Evolutionary conservation across 1,139 yeast genomes (phyloP).

Genomic region (Saccharomyces hybrid): DNA sequence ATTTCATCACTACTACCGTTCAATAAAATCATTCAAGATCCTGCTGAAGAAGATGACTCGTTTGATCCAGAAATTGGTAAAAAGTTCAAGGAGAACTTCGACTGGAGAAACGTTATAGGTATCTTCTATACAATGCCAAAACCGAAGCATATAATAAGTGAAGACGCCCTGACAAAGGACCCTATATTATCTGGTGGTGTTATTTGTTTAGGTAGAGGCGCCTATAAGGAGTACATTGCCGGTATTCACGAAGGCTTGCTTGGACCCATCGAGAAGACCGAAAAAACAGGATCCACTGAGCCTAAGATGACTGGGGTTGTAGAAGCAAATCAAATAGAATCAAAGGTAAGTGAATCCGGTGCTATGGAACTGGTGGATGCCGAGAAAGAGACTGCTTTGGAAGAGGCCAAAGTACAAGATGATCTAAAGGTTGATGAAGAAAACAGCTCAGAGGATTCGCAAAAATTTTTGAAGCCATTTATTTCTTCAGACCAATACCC

Average conservation of each 20-base stretch:
- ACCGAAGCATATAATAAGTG: conserved; percentile 36
- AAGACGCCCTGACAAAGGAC: conserved; percentile 39
- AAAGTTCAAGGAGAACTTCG: conserved; percentile 39
- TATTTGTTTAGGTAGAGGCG: conserved; percentile 90
- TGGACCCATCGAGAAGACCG: conserved; percentile 78
- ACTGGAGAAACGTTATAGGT: conserved; percentile 53
- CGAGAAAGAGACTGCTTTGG: conserved; percentile 8
- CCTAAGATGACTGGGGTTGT: conserved; percentile 6
- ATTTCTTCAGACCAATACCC: conserved; percentile 51
- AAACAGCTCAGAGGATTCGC: conserved; percentile 18
- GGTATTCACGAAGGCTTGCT: conserved; percentile 93
- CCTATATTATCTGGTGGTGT: conserved; percentile 68
- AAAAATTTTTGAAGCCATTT: conserved; percentile 54
- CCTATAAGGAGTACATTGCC: conserved; percentile 81
- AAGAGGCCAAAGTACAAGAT: conserved; percentile 9
- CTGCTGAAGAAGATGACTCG: not conserved
- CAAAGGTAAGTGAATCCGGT: not conserved
- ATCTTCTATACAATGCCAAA: conserved; percentile 39
- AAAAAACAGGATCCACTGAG: not conserved
- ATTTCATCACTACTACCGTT: not conserved
- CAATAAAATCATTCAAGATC: not conserved
- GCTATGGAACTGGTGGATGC: conserved; percentile 16
- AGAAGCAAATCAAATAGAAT: not conserved
- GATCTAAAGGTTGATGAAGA: conserved; percentile 34
- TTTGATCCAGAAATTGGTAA: conserved; percentile 19